Evolutionary conservation across 345 rosid genomes (phyloP), one percentile per base, ranked within the genome.

Genomic region (Brassica incana): DNA sequence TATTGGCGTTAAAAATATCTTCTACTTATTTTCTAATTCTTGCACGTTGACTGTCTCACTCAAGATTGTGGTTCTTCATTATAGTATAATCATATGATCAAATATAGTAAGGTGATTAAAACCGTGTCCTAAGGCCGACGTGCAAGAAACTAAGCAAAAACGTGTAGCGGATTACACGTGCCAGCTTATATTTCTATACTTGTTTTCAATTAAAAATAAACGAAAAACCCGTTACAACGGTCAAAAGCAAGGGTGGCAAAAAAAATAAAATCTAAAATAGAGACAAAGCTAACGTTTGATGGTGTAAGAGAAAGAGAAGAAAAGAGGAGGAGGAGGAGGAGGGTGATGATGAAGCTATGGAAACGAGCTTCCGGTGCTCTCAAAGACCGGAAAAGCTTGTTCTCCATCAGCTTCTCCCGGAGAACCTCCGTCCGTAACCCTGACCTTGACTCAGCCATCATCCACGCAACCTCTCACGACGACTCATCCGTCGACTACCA

Each of bases 381-480:
- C 67, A 94, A 94, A 82, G 97, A 94, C 85, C 86, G 74, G 63
- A 92, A 82, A 80, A 90, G 89, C 91, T 73, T 94, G 48, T 33
- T 86, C 69, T 36, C 84, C 35, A 83, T 84, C 36, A 33, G 43
- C 77, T 75, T 92, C 5, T 80, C 88, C 5, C 77, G 78, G 16
- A 68, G 66, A 65, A 74, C 68, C 74, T 62, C 88, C 23, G 48
- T 69, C 73, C 83, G 86, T 2, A 87, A 78, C 76, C 85, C 91
- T 6, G 87, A 88, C 58, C 90, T 94, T 11, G 91, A 92, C 74
- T 77, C 87, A 0, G 90, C 91, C 1, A 80, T 92, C 83, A 89
- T 94, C 80, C 84, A 84, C 77, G 97, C 98, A 56, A 94, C 97
- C 3, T 91, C 87, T 81, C 98, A 94, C 67, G 88, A 92, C 52